Percentiles rank a stretch among this genome's conserved stretches.
These are phyloP conservation scores for Solanum chaucha DNA, from an alignment of 257 asterid genomes.

Conservation along the genomic window DNA sequence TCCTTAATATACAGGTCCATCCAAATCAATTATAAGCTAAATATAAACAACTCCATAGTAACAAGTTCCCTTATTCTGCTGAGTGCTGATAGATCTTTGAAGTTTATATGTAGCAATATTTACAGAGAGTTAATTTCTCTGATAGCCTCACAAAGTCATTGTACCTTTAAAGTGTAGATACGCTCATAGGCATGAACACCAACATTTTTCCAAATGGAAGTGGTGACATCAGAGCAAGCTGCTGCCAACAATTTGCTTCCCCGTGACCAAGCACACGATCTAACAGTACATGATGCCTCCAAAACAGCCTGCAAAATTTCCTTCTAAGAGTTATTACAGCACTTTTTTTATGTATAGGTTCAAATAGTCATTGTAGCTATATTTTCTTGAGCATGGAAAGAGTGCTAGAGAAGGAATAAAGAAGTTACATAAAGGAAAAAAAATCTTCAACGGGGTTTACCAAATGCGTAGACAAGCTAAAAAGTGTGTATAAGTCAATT, in stretches of 20 bases:
- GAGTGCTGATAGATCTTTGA: background rate
- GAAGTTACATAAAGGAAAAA: background rate
- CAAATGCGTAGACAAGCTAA: background rate
- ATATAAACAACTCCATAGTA: background rate
- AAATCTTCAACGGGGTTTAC: background rate
- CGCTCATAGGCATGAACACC: constrained; percentile 46
- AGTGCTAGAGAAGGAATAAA: background rate
- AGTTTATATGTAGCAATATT: background rate
- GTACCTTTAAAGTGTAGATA: constrained; percentile 72
- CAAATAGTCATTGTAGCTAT: background rate
- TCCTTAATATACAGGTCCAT: background rate
- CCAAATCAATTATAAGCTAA: background rate
- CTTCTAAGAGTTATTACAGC: background rate
- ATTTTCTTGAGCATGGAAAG: background rate
- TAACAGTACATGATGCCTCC: constrained; percentile 63
- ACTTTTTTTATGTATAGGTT: background rate
- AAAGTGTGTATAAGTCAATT: background rate
- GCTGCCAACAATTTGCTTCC: constrained; percentile 59
- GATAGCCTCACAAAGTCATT: background rate
- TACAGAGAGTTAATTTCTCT: background rate
- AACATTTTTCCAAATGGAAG: constrained; percentile 63
- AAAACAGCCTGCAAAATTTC: constrained; percentile 50
- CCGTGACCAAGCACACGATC: constrained; percentile 87
- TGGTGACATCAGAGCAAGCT: constrained; percentile 80
- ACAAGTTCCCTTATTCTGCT: background rate